Evolutionary conservation across 2,329 filamentous ascomycete species (phyloP), one percentile per base, ranked within the genome.

Genomic region (Diplodia intermedia): DNA sequence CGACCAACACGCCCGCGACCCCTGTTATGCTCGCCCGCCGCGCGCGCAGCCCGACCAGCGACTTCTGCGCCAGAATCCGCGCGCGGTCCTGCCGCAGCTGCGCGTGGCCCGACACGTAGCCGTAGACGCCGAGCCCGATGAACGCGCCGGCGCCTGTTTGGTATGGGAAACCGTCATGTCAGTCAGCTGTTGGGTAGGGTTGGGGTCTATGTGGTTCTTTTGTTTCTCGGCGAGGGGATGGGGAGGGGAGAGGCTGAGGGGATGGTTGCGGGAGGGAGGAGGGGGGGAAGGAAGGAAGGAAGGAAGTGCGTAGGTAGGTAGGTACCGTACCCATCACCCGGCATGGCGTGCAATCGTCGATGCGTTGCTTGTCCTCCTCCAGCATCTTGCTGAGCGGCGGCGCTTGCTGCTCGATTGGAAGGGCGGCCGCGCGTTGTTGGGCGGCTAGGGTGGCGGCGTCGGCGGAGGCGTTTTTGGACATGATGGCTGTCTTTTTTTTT

Each of bases 321-420:
- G 23, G 23, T 2, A 26, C 23, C 72, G 33, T 80, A 92, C 91
- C 91, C 65, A 92, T 83, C 36, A 93, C 78, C 74, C 86, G 87
- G 81, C 91, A 95, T 40, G 89, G 82, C 50, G 88, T 81, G 78
- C 91, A 94, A 79, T 94, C 86, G 71, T 91, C 77, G 68, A 55
- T 15, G 4, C 36, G 33, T 0, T 14, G 54, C 14, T 43, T 54
- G 26, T 67, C 65, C 11, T 29, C 26, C 14, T 67, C 18, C 11
- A 49, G 53, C 54, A 67, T 60, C 15, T 66, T 47, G 63, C 40
- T 49, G 63, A 66, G 63, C 43, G 66, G 56, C 6, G 33, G 38
- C 2, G 52, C 11, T 43, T 55, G 56, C 18, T 47, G 40, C 9
- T 65, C 31, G 1, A 88, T 88, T 74, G 53, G 31, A 18, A 65